Conservation (phyloP, 169 alveolate species). For the Cryptosporidium muris region DNA sequence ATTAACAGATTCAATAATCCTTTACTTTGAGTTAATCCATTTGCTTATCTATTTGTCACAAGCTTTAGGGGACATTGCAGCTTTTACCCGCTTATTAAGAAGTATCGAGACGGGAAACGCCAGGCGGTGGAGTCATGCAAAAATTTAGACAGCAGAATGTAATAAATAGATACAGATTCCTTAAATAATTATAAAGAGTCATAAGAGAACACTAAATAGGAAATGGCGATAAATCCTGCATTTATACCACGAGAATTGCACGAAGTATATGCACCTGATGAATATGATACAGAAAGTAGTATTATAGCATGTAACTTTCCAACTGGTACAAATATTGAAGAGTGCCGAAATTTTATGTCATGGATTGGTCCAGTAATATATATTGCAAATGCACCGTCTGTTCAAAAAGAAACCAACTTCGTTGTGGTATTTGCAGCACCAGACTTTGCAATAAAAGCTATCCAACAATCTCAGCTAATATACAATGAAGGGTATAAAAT, state of each 20-base stretch:
- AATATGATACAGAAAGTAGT: constrained; percentile 24
- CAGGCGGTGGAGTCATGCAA: neutral
- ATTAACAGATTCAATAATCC: neutral
- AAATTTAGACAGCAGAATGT: neutral
- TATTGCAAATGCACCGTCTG: constrained; percentile 74
- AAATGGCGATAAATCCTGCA: constrained; percentile 68
- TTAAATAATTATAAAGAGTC: neutral
- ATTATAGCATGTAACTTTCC: constrained; percentile 77
- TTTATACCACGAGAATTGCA: constrained; percentile 57
- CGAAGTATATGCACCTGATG: constrained; percentile 39
- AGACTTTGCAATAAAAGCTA: constrained; percentile 71
- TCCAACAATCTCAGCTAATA: constrained; percentile 22
- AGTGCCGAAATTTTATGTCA: constrained; percentile 70
- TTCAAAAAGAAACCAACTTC: constrained; percentile 74
- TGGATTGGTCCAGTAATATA: constrained; percentile 78
- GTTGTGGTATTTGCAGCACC: constrained; percentile 75
- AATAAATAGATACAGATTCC: neutral
- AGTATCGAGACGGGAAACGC: neutral
- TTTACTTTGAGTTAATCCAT: neutral
- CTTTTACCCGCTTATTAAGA: neutral
- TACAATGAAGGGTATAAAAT: constrained; percentile 54
- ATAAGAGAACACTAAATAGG: too few relatives aligned
- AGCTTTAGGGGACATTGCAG: too few relatives aligned
- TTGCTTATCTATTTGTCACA: too few relatives aligned
- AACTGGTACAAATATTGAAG: constrained; percentile 64